Conservation (phyloP, 225 moss, liverwort and hornwort species). For the Lunularia cruciata region DNA sequence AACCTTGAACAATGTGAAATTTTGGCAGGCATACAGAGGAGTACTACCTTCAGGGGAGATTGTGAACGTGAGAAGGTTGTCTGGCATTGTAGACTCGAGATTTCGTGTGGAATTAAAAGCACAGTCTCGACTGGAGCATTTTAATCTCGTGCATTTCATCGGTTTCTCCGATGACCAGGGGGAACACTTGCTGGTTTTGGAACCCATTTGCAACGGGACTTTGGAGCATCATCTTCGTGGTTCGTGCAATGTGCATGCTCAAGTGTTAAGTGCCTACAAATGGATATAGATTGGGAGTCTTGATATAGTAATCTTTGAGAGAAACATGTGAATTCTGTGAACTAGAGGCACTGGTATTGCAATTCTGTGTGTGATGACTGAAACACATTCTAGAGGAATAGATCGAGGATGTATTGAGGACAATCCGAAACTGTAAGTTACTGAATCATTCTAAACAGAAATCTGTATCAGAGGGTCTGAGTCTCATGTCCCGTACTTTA, state of each 20-base stretch:
- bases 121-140: slow-evolving; percentile 4
- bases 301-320: too few relatives aligned
- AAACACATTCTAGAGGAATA: too few relatives aligned
- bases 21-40: slow-evolving; percentile 2
- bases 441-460: too few relatives aligned
- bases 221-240: slow-evolving; percentile 14
- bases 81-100: not conserved
- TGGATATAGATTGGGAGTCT: too few relatives aligned
- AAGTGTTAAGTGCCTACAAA: not conserved
- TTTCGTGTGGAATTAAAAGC: not conserved
- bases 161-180: slow-evolving; percentile 17
- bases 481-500: too few relatives aligned
- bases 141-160: not conserved
- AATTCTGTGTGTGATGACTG: too few relatives aligned
- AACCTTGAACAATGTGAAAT: too few relatives aligned
- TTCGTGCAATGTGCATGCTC: not conserved
- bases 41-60: slow-evolving; percentile 1
- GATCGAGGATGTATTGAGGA: too few relatives aligned
- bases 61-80: slow-evolving; percentile 9
- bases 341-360: too few relatives aligned
- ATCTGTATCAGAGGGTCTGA: too few relatives aligned
- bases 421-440: too few relatives aligned
- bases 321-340: too few relatives aligned
- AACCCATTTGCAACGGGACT: not conserved
- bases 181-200: slow-evolving; percentile 9